Base-by-base conservation (phyloP, 768 basidiomycete species). In the Tricholoma furcatifolium region DNA sequence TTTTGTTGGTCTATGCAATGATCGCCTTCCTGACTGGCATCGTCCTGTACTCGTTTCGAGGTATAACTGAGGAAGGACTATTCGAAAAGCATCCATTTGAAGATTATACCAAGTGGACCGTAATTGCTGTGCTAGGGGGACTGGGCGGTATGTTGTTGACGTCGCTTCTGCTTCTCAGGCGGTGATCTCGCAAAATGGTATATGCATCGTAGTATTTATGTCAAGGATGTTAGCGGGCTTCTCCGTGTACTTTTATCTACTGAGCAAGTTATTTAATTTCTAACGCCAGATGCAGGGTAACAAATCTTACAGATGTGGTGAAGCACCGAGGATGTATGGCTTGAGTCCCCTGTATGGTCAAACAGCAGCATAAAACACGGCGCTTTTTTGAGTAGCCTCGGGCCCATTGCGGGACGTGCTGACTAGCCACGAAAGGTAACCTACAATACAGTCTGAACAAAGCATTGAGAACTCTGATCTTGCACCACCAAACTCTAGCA, bases 1-100 rank as follows among this genome's bases (percentile, higher is more conserved):
- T 90, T 23, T 84, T 90, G 57, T 70, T 91, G 31, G 79, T 82
- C 0, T 91, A 90, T 65, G 80, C 86, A 1, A 75, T 90, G 55
- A 74, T 83, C 1, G 85, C 80, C 1, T 87, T 91, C 69, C 68
- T 89, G 34, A 74, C 80, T 0, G 88, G 79, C 0, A 74, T 90
- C 23, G 77, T 82, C 0, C 54, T 89, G 21, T 90, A 88, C 64
- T 81, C 84, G 0, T 82, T 87, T 67, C 71, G 81, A 5, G 85
- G 80, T 0, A 64, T 71, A 2, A 72, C 75, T 0, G 43, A 74
- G 17, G 65, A 71, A 34, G 70, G 73, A 17, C 60, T 65, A 1
- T 62, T 65, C 4, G 56, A 74, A 24, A 64, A 67, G 15, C 67
- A 69, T 43, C 78, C 70, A 10, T 85, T 88, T 61, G 75, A 77